Evolutionary conservation across 106 monocot genomes (phyloP), one percentile per base, ranked within the genome.

Genomic region (Acorus calamus): DNA sequence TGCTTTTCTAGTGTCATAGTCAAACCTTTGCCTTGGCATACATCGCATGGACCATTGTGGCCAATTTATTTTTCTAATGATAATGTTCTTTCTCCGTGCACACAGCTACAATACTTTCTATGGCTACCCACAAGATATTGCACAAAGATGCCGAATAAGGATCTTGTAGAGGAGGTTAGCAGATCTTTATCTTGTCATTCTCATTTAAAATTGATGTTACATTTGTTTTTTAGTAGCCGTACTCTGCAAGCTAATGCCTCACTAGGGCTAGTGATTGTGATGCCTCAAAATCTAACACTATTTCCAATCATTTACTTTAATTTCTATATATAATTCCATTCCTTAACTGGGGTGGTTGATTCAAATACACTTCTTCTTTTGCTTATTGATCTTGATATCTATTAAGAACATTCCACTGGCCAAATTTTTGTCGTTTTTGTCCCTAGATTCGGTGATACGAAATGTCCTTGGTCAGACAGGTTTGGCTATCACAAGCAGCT

Each of bases 71-170:
- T 41, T 3, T 50, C 2, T 10, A 6, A 49, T 6, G 44, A 69
- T 57, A 50, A 62, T 51, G 13, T 53, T 53, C 9, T 61, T 55
- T 5, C 6, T 14, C 62, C 9, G 2, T 8, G 4, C 59, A 13
- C 68, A 12, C 63, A 90, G 94, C 63, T 96, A 96, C 60, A 90
- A 87, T 67, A 96, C 94, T 43, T 96, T 96, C 63, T 82, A 80
- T 78, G 89, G 89, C 45, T 90, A 96, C 72, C 90, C 94, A 54
- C 94, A 89, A 66, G 89, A 90, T 57, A 72, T 96, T 10, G 90
- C 90, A 96, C 86, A 76, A 96, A 96, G 80, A 96, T 87, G 94
- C 84, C 94, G 44, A 96, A 87, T 59, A 90, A 87, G 69, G 94
- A 96, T 69, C 81, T 96, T 60, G 80, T 82, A 7, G 90, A 96